phyloP scores from a whole-genome alignment of 2,329 filamentous ascomycete genomes.

The Fusarium nanum region DNA sequence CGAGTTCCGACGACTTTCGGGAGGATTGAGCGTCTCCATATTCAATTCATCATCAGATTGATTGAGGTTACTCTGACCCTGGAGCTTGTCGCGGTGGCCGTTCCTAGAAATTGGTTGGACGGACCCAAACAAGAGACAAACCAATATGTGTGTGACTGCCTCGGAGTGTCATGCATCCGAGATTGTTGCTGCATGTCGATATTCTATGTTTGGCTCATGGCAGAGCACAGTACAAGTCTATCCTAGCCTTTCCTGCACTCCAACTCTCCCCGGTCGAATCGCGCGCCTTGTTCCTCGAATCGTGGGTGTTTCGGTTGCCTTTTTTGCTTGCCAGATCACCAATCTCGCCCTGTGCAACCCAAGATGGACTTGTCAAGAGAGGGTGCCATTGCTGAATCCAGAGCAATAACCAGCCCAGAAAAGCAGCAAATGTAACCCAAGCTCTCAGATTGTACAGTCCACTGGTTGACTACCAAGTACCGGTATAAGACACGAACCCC shows the following conservation, averaged over 20 bases:
- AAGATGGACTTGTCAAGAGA: constrained; percentile 23
- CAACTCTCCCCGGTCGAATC: constrained; percentile 21
- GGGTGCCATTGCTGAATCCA: constrained; percentile 33
- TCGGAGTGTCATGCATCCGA: constrained; percentile 46
- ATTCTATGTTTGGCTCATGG: constrained; percentile 35
- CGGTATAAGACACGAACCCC: constrained; percentile 31
- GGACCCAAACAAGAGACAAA: constrained; percentile 19
- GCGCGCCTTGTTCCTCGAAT: constrained; percentile 12
- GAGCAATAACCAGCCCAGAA: constrained; percentile 31
- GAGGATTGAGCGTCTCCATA: constrained; percentile 12
- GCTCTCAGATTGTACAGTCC: background rate
- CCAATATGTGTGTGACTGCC: constrained; percentile 41
- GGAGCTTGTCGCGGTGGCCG: constrained; percentile 24
- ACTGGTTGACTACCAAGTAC: constrained; percentile 20
- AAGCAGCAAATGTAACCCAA: constrained; percentile 10
- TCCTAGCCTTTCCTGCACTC: constrained; percentile 29
- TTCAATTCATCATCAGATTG: constrained; percentile 23
- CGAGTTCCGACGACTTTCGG: constrained; percentile 23
- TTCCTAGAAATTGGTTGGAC: constrained; percentile 27
- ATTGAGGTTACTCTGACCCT: constrained; percentile 29
- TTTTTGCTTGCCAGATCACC: constrained; percentile 32
- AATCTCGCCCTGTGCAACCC: constrained; percentile 28
- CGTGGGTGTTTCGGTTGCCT: constrained; percentile 31
- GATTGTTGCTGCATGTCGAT: constrained; percentile 47
- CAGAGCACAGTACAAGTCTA: constrained; percentile 16